Conservation (phyloP, 768 basidiomycete species). For the Podaxis sp. region DNA sequence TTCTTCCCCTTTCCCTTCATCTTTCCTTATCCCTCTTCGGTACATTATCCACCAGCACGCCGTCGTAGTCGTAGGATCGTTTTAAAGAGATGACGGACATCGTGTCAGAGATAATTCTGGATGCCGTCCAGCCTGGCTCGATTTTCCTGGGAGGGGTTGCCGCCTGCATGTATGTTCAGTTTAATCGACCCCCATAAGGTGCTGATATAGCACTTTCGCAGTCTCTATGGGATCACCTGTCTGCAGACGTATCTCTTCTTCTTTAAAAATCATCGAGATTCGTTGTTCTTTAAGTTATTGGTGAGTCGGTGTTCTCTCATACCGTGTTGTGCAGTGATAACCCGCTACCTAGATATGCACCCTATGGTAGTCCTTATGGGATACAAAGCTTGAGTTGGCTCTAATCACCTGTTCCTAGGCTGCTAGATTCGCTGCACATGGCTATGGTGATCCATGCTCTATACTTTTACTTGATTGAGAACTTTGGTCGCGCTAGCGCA, state of each 20-base stretch:
- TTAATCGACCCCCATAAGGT: neutral
- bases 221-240: conserved; percentile 39
- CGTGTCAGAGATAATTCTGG: neutral
- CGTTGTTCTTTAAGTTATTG: conserved; percentile 21
- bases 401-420: conserved; percentile 17
- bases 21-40: neutral
- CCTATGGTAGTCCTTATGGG: conserved; percentile 19
- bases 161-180: neutral
- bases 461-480: conserved; percentile 32
- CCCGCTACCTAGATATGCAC: conserved; percentile 16
- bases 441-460: conserved; percentile 27
- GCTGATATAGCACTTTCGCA: conserved; percentile 12
- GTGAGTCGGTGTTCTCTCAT: conserved; percentile 17
- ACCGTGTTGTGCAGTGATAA: neutral
- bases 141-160: neutral
- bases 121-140: neutral
- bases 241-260: conserved; percentile 37
- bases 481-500: conserved; percentile 23
- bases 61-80: neutral
- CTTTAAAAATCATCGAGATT: conserved; percentile 26
- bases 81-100: neutral
- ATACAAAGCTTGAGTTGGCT: no score
- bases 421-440: conserved; percentile 30
- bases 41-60: neutral
- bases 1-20: neutral